A percentile compares a stretch with the other conserved stretches of the same genome.
Conservation (phyloP, 352 stramenopile genomes). For the Globisporangium nunn region DNA sequence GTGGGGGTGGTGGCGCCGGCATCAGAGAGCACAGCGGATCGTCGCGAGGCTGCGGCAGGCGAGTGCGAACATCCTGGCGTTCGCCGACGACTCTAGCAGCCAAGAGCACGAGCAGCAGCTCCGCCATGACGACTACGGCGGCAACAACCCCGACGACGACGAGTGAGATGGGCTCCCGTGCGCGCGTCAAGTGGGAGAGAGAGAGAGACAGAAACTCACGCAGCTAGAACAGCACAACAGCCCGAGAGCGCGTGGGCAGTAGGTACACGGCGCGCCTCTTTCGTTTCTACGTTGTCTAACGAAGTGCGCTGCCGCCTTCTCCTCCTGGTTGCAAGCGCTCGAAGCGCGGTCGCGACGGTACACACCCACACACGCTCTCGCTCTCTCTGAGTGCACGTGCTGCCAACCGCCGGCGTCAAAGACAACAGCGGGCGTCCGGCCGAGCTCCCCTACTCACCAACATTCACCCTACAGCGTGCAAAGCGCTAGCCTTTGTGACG, state of each 20-base stretch:
- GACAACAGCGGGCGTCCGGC: neutral
- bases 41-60: slow-evolving; percentile 35
- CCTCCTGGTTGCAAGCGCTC: slow-evolving; percentile 2
- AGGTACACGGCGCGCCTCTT: slow-evolving; percentile 1
- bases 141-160: neutral
- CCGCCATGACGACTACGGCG: neutral
- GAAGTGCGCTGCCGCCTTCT: slow-evolving; percentile 9
- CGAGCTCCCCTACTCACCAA: slow-evolving; percentile 11
- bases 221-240: neutral
- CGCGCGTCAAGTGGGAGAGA: no score
- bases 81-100: slow-evolving; percentile 21
- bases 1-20: neutral
- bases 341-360: slow-evolving; percentile 2
- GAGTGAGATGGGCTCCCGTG: neutral
- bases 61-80: slow-evolving; percentile 51
- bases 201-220: no score
- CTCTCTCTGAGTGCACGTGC: no score
- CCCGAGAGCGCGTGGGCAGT: neutral
- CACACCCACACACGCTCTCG: neutral
- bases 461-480: slow-evolving; percentile 18
- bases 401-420: neutral
- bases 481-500: slow-evolving; percentile 12
- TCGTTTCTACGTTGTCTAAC: slow-evolving; percentile 13
- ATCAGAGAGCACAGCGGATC: slow-evolving; percentile 33
- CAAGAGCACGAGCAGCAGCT: slow-evolving; percentile 11